Percentiles rank a stretch among this genome's conserved stretches.
phyloP scores from a whole-genome alignment of 164 flowering plant genomes.

The Umbellularia californica region DNA sequence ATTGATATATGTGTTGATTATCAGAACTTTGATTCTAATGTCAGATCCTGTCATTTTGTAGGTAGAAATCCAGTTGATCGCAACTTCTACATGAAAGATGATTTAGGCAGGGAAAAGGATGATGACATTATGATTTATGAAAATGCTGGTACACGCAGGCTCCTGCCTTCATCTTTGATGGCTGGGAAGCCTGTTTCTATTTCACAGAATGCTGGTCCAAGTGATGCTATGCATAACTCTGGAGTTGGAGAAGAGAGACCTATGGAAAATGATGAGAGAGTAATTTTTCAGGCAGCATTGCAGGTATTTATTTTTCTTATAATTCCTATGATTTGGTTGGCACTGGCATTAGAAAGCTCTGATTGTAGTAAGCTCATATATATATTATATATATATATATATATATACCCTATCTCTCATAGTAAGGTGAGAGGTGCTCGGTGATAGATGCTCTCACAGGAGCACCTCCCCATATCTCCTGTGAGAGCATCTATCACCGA shows the following conservation, averaged over 20 bases:
- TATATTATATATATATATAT: too few species aligned
- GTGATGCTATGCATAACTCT: slow-evolving; percentile 36
- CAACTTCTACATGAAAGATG: slow-evolving; percentile 26
- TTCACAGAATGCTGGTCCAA: slow-evolving; percentile 33
- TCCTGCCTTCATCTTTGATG: slow-evolving; percentile 51
- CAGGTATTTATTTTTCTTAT: slow-evolving; percentile 41
- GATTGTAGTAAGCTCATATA: not conserved
- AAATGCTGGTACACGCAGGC: slow-evolving; percentile 23
- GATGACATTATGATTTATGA: slow-evolving; percentile 41
- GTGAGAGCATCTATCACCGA: too few species aligned
- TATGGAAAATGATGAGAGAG: slow-evolving; percentile 62
- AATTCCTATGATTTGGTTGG: not conserved
- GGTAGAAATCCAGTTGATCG: slow-evolving; percentile 26
- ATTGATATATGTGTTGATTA: slow-evolving; percentile 8
- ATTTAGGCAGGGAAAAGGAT: slow-evolving; percentile 20
- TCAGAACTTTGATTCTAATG: slow-evolving; percentile 24
- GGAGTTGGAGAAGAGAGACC: slow-evolving; percentile 47
- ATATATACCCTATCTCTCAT: too few species aligned
- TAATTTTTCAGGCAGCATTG: slow-evolving; percentile 76
- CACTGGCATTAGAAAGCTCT: not conserved
- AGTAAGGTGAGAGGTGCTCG: too few species aligned
- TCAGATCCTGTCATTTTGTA: slow-evolving; percentile 21
- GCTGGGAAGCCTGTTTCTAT: slow-evolving; percentile 39
- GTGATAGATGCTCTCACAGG: too few species aligned
- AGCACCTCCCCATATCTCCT: too few species aligned